Evolutionary conservation across 2,329 filamentous ascomycete genomes (phyloP).

Genomic region (Venturia effusa): DNA sequence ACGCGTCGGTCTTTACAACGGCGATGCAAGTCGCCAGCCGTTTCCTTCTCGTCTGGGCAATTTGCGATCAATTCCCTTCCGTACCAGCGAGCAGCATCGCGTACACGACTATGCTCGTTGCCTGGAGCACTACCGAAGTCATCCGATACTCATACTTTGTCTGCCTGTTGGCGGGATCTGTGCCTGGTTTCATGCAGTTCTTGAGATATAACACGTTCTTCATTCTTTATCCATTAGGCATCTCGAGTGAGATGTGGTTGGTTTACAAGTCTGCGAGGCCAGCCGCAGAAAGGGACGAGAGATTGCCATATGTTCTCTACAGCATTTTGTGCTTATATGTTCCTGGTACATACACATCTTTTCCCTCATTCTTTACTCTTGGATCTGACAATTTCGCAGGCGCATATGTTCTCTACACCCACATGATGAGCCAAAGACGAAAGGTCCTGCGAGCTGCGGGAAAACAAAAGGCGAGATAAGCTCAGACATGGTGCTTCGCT

Average conservation of each 20-base stretch:
- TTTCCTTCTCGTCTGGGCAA: conserved; percentile 78
- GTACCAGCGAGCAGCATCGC: conserved; percentile 46
- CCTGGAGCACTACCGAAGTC: conserved; percentile 86
- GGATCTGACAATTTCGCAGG: conserved; percentile 33
- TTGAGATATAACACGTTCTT: conserved; percentile 77
- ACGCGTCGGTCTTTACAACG: conserved; percentile 76
- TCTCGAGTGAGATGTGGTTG: conserved; percentile 74
- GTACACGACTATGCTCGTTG: conserved; percentile 70
- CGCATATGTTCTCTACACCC: conserved; percentile 76
- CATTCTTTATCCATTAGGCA: conserved; percentile 84
- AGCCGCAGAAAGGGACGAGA: conserved; percentile 38
- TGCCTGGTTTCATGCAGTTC: conserved; percentile 62
- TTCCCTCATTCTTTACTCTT: not conserved
- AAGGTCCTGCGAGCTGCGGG: conserved; percentile 63
- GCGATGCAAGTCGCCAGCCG: conserved; percentile 82
- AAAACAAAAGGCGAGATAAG: conserved; percentile 17
- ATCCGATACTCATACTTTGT: conserved; percentile 90
- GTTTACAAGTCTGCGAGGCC: conserved; percentile 60
- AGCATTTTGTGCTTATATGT: conserved; percentile 64
- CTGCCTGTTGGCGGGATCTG: conserved; percentile 51
- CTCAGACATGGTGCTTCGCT: not conserved
- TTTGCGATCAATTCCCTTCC: conserved; percentile 63
- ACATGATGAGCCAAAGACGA: conserved; percentile 86
- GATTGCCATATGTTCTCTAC: conserved; percentile 50
- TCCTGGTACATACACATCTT: conserved; percentile 50